Base-by-base conservation (phyloP, 1,139 yeast species). In the Scheffersomyces insectosa region DNA sequence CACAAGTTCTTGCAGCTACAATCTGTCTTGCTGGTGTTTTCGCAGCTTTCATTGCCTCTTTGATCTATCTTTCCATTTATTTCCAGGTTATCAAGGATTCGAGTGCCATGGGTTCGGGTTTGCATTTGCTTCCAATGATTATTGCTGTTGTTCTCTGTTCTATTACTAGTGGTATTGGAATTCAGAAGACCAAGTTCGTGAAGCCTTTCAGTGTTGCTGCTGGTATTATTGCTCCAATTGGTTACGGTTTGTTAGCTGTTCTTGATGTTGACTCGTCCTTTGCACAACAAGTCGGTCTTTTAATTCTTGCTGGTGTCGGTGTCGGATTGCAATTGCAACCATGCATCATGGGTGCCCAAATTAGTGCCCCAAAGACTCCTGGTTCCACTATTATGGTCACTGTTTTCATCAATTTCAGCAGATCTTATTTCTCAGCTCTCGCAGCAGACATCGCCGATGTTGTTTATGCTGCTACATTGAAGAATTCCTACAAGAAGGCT, bases 371-470 rank as follows among this genome's bases (percentile, higher is more conserved):
- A 27, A 62, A 65, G 42, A 54, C 65, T 4, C 63, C 69, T 3
- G 75, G 75, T 11, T 65, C 68, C 8, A 57, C 60, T 23, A 71
- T 72, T 38, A 54, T 69, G 63, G 59, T 72, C 5, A 69, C 75
- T 3, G 56, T 70, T 3, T 62, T 63, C 38, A 32, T 66, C 23
- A 63, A 63, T 47, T 68, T 69, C 44, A 44, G 47, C 23, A 64
- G 75, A 50, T 53, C 67, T 2, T 46, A 70, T 14, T 64, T 65
- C 5, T 70, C 68, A 40, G 56, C 75, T 3, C 29, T 70, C 25
- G 59, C 67, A 11, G 57, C 67, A 8, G 61, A 62, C 38, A 55
- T 72, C 42, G 64, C 70, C 16, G 70, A 69, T 45, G 62, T 70
- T 1, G 65, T 63, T 6, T 70, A 68, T 52, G 53, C 63, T n/a